Evolutionary conservation across 306 rosid species (phyloP).

Genomic region (Prosopis cineraria): DNA sequence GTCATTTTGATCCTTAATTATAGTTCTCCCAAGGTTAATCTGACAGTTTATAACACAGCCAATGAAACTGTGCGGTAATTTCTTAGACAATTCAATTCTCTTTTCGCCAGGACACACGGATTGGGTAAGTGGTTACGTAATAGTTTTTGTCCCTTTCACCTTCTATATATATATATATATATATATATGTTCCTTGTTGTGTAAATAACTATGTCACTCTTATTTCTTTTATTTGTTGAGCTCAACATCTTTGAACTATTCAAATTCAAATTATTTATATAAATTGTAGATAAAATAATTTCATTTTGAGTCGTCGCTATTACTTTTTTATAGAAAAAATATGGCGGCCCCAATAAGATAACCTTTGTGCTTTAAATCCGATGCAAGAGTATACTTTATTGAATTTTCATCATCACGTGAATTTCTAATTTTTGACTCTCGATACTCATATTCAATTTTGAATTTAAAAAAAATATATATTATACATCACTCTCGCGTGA

Average conservation of each 20-base stretch:
- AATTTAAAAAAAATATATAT: background rate
- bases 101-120: no score
- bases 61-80: no score
- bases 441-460: background rate
- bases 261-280: background rate
- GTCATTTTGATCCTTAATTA: no score
- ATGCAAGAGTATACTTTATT: background rate
- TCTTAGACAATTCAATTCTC: no score
- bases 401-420: constrained; percentile 16
- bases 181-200: background rate
- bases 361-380: background rate
- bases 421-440: background rate
- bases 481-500: background rate
- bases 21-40: no score
- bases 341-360: background rate
- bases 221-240: background rate
- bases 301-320: background rate
- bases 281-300: background rate
- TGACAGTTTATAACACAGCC: no score
- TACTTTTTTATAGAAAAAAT: background rate
- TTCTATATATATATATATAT: no score
- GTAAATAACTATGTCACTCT: background rate
- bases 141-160: no score
- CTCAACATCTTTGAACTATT: background rate
- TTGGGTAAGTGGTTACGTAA: no score